phyloP scores from a whole-genome alignment of 2,329 filamentous ascomycete genomes.

The Achaetomium macrosporum region DNA sequence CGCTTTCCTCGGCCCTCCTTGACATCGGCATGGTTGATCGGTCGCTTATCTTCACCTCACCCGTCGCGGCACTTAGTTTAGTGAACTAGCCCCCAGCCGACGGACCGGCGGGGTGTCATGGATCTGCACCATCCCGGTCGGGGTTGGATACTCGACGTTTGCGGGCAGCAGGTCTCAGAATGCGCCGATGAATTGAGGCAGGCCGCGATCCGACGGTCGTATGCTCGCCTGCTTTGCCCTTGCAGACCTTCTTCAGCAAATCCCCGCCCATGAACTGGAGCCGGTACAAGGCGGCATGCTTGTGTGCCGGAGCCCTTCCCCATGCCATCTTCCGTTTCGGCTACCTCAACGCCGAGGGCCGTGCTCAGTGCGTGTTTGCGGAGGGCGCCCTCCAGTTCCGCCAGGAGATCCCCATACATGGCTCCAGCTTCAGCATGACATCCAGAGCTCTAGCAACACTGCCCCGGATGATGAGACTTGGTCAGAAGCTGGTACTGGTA shows the following conservation, averaged over 20 bases:
- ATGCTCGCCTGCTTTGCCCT: slow-evolving; percentile 8
- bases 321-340: neutral
- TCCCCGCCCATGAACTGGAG: slow-evolving; percentile 24
- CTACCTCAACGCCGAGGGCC: slow-evolving; percentile 22
- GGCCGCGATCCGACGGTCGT: slow-evolving; percentile 18
- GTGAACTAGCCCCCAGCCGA: neutral
- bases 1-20: neutral
- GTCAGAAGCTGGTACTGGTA: slow-evolving; percentile 46
- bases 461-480: slow-evolving; percentile 32
- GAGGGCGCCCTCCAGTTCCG: slow-evolving; percentile 19
- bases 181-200: slow-evolving; percentile 42
- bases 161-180: slow-evolving; percentile 42
- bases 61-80: neutral
- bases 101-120: slow-evolving; percentile 20
- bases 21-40: neutral
- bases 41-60: neutral
- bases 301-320: neutral
- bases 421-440: slow-evolving; percentile 27
- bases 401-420: slow-evolving; percentile 26
- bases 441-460: slow-evolving; percentile 19
- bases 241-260: slow-evolving; percentile 6
- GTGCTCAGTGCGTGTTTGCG: slow-evolving; percentile 25
- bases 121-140: slow-evolving; percentile 37
- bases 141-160: slow-evolving; percentile 31
- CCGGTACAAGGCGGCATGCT: neutral